Percentiles rank a stretch among this genome's conserved stretches.
phyloP scores from a whole-genome alignment of 1,139 yeast species.

The Diutina scorzettiae region DNA sequence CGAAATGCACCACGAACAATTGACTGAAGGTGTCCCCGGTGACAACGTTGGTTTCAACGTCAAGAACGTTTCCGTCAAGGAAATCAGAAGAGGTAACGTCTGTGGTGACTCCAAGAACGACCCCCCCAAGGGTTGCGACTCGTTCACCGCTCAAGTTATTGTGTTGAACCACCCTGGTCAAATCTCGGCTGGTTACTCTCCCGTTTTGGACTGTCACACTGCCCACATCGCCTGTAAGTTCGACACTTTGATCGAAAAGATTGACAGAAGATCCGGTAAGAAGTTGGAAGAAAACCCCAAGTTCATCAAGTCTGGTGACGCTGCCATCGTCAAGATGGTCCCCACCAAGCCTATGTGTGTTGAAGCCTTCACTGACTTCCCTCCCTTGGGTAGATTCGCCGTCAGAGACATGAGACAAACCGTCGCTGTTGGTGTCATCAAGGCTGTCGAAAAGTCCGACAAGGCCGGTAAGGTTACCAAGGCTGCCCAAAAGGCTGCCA shows the following conservation, averaged over 20 bases:
- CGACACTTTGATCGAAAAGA: constrained; percentile 75
- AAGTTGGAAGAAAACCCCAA: constrained; percentile 71
- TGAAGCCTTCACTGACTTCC: constrained; percentile 94
- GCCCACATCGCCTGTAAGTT: constrained; percentile 92
- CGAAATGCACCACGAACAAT: constrained; percentile 89
- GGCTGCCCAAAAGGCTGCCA: constrained; percentile 98
- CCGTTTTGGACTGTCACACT: constrained; percentile 91
- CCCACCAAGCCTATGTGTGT: constrained; percentile 97
- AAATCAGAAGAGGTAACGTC: constrained; percentile 91
- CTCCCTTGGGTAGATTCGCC: constrained; percentile 98
- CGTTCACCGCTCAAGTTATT: constrained; percentile 84
- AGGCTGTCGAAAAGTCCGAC: constrained; percentile 92
- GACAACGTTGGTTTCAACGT: constrained; percentile 94
- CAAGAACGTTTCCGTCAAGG: constrained; percentile 90
- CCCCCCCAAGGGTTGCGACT: constrained; percentile 75
- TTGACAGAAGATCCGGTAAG: constrained; percentile 94
- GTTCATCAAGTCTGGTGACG: constrained; percentile 88
- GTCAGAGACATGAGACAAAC: constrained; percentile 99
- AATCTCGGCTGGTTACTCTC: constrained; percentile 87
- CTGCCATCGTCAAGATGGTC: constrained; percentile 83
- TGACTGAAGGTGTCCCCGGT: constrained; percentile 81
- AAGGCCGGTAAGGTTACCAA: constrained; percentile 98
- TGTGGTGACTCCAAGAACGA: constrained; percentile 94
- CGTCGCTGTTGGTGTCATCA: constrained; percentile 99
- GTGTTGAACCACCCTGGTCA: constrained; percentile 92